Percentiles rank a stretch among this genome's conserved stretches.
These are phyloP conservation scores for Cnidoscolus chayamansa DNA, from an alignment of 441 rosid genomes.

Conservation along the genomic window DNA sequence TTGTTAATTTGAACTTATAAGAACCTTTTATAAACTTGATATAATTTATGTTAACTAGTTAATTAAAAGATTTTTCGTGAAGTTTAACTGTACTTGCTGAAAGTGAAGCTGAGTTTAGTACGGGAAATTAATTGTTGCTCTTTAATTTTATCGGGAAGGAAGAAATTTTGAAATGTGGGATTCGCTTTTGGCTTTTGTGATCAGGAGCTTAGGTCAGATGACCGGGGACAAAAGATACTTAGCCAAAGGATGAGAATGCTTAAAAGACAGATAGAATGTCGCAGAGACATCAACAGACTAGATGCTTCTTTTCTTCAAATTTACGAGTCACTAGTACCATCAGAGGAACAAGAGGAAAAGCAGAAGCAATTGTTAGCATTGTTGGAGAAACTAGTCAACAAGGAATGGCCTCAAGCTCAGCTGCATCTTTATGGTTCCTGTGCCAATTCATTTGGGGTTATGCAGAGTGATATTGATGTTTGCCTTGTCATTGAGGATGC, in stretches of 20 bases:
- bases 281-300: constrained; percentile 57
- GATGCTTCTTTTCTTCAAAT: constrained; percentile 56
- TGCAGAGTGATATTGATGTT: constrained; percentile 91
- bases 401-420: constrained; percentile 86
- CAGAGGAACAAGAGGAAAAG: constrained; percentile 71
- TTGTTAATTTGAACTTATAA: not conserved
- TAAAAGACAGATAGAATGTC: constrained; percentile 50
- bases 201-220: constrained; percentile 79
- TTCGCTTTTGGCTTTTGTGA: constrained; percentile 16
- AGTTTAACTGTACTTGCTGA: no score
- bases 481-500: constrained; percentile 66
- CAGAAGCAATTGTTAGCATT: constrained; percentile 66
- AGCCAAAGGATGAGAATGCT: constrained; percentile 63
- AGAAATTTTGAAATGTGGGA: constrained; percentile 11
- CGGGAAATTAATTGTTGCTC: not conserved
- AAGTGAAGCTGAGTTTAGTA: no score
- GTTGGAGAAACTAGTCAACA: constrained; percentile 64
- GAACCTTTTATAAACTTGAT: no score
- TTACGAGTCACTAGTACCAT: constrained; percentile 67
- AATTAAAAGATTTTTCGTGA: no score
- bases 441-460: constrained; percentile 86
- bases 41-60: no score
- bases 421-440: constrained; percentile 88
- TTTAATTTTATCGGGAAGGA: not conserved
- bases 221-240: constrained; percentile 61